Evolutionary conservation across 257 asterid genomes (phyloP).

Genomic region (Buddleja alternifolia): DNA sequence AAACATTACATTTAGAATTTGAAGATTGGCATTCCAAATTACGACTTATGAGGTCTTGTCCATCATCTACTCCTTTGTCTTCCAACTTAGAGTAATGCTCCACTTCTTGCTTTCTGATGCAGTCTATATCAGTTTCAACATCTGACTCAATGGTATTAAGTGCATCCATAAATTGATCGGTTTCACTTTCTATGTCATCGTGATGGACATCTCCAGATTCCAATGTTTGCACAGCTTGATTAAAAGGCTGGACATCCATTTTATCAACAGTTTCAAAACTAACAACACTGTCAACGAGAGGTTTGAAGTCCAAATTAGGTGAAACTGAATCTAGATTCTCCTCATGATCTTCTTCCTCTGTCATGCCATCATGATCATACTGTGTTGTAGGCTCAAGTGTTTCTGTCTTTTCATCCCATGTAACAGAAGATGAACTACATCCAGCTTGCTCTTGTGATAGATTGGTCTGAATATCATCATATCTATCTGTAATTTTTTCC

Average conservation of each 20-base stretch:
- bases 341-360: slow-evolving; percentile 33
- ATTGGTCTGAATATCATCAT: slow-evolving; percentile 45
- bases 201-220: slow-evolving; percentile 39
- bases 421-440: slow-evolving; percentile 53
- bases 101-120: slow-evolving; percentile 47
- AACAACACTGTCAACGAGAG: slow-evolving; percentile 32
- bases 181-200: slow-evolving; percentile 71
- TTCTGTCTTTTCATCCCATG: slow-evolving; percentile 62
- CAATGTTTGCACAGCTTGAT: slow-evolving; percentile 33
- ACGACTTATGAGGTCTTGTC: slow-evolving; percentile 6
- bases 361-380: slow-evolving; percentile 41
- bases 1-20: slow-evolving; percentile 31
- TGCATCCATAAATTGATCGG: slow-evolving; percentile 84
- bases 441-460: slow-evolving; percentile 54
- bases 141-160: slow-evolving; percentile 89
- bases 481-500: slow-evolving; percentile 46
- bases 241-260: slow-evolving; percentile 33
- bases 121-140: slow-evolving; percentile 70
- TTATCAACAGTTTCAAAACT: slow-evolving; percentile 36
- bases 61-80: slow-evolving; percentile 42
- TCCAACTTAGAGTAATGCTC: slow-evolving; percentile 47
- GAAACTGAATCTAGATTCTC: slow-evolving; percentile 43
- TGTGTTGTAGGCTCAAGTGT: slow-evolving; percentile 37
- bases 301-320: slow-evolving; percentile 39
- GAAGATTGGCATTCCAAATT: slow-evolving; percentile 40